Base-by-base conservation (phyloP, 1,284 basidiomycete genomes). In the Meripilus lineatus region DNA sequence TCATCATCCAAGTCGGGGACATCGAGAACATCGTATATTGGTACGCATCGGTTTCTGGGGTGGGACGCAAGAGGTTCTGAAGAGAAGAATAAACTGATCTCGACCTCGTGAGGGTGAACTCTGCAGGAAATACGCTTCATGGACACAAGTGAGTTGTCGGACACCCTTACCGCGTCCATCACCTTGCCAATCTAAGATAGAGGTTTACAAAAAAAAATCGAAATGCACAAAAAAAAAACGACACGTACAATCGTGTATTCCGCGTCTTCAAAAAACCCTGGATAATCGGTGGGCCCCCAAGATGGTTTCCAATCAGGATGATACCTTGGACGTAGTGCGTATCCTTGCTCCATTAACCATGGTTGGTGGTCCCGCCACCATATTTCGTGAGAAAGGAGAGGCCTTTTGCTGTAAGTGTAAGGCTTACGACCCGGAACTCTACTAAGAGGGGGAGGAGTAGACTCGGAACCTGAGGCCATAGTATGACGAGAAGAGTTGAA, bases 151-250 rank as follows among this genome's bases (percentile, higher is more conserved):
- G 20, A 38, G 2, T 48, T 50, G 38, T 63, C 61, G 0, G 53
- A 54, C 2, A 56, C 47, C 2, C 61, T 47, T 0, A 43, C 50
- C 0, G 62, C 63, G 37, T 64, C 61, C 2, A 64, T 35, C 4
- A 60, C 21, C 6, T 45, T 30, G n/a, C 21, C 40, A 38, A 20
- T 18, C 41, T 42, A 38, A n/a, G n/a, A n/a, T n/a, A n/a, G n/a
- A n/a, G n/a, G n/a, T n/a, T n/a, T n/a, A n/a, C n/a, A n/a, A n/a
- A n/a, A n/a, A n/a, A n/a, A n/a, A n/a, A n/a, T n/a, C n/a, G n/a
- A n/a, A n/a, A n/a, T n/a, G n/a, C n/a, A n/a, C n/a, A n/a, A n/a
- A n/a, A n/a, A n/a, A n/a, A n/a, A n/a, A n/a, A n/a, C n/a, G n/a
- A n/a, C n/a, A 38, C 21, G 15, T 10, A 11, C 15, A 15, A 11